Evolutionary conservation across 2,329 filamentous ascomycete genomes (phyloP).

Genomic region (Aspergillus uvarum): DNA sequence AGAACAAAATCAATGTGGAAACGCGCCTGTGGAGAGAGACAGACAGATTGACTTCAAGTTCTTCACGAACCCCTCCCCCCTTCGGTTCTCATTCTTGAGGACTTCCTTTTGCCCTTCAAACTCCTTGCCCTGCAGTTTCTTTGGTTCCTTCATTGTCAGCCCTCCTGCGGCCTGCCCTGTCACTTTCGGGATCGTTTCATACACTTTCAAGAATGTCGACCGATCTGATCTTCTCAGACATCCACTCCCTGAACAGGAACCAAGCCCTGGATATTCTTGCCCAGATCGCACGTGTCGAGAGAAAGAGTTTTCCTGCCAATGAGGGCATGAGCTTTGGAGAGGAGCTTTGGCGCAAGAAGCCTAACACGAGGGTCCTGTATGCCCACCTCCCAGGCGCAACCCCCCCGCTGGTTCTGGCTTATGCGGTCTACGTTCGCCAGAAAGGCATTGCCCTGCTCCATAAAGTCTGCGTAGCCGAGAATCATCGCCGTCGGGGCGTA

Average conservation of each 20-base stretch:
- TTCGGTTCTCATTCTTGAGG: neutral
- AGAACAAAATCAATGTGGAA: too few relatives aligned
- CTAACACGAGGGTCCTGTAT: slow-evolving; percentile 48
- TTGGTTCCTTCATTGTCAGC: neutral
- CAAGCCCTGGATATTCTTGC: slow-evolving; percentile 38
- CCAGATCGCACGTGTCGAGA: slow-evolving; percentile 45
- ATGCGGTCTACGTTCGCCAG: slow-evolving; percentile 49
- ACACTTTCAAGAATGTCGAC: slow-evolving; percentile 25
- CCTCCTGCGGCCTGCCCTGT: neutral
- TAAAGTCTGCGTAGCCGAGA: slow-evolving; percentile 52
- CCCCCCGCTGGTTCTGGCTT: slow-evolving; percentile 43
- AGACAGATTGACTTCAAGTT: neutral
- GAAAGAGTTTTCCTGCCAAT: slow-evolving; percentile 52
- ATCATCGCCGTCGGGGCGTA: slow-evolving; percentile 49
- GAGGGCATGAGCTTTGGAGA: slow-evolving; percentile 51
- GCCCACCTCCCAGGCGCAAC: slow-evolving; percentile 16
- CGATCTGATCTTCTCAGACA: slow-evolving; percentile 34
- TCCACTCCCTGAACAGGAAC: slow-evolving; percentile 38
- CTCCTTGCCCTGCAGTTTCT: neutral
- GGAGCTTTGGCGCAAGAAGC: slow-evolving; percentile 49
- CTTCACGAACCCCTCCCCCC: neutral
- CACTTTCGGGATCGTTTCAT: slow-evolving; percentile 1
- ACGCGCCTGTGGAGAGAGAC: too few relatives aligned
- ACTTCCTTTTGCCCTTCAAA: neutral
- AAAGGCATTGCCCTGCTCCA: slow-evolving; percentile 50